Conservation (phyloP, 2,329 filamentous ascomycete species). For the Sporothrix dimorphospora region DNA sequence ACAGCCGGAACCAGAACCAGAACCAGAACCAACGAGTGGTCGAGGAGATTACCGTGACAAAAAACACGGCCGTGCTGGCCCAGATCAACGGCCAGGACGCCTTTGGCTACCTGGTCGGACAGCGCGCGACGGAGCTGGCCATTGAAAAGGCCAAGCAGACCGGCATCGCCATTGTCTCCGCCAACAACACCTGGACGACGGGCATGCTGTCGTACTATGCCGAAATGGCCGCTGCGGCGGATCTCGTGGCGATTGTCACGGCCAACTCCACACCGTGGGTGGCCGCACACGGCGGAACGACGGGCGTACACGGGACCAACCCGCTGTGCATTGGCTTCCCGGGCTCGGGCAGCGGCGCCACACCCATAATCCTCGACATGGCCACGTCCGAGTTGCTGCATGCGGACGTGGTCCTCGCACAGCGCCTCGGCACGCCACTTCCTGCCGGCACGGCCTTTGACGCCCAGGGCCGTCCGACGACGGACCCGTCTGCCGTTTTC, state of each 20-base stretch:
- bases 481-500: neutral
- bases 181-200: slow-evolving; percentile 12
- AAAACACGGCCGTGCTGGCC: neutral
- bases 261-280: slow-evolving; percentile 5
- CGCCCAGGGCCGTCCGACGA: neutral
- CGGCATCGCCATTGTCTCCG: slow-evolving; percentile 6
- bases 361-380: neutral
- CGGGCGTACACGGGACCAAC: neutral
- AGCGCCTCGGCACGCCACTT: neutral
- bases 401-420: neutral
- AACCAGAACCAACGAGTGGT: no score
- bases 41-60: neutral
- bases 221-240: neutral
- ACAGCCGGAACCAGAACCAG: no score
- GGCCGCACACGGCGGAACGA: neutral
- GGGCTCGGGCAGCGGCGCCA: neutral
- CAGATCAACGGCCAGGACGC: slow-evolving; percentile 6
- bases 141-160: neutral
- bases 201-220: slow-evolving; percentile 18
- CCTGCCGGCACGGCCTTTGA: neutral
- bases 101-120: neutral
- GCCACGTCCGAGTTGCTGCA: slow-evolving; percentile 5
- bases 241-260: neutral
- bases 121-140: slow-evolving; percentile 3
- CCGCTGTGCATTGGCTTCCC: neutral